Conservation (phyloP, 78 protist species). For the Dictyostelium capitatum region DNA sequence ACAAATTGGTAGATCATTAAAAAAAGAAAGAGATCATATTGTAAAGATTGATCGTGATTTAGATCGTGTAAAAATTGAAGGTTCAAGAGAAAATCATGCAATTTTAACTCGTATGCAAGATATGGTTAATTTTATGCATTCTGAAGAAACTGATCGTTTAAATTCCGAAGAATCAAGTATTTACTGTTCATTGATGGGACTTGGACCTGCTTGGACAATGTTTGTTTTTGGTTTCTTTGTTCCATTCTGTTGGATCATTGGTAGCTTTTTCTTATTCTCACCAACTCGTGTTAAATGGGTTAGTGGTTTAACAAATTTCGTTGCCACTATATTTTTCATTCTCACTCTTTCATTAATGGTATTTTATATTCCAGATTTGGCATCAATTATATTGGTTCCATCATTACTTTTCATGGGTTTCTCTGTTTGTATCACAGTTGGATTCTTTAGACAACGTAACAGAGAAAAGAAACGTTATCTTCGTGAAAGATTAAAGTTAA, state of each 20-base stretch:
- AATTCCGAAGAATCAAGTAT: slow-evolving; percentile 57
- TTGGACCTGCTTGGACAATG: slow-evolving; percentile 82
- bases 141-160: slow-evolving; percentile 47
- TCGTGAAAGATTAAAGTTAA: slow-evolving; percentile 52
- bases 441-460: slow-evolving; percentile 73
- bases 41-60: slow-evolving; percentile 65
- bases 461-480: slow-evolving; percentile 58
- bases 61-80: slow-evolving; percentile 66
- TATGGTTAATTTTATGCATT: slow-evolving; percentile 56
- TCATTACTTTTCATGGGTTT: slow-evolving; percentile 27
- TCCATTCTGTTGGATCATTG: slow-evolving; percentile 69
- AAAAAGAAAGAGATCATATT: slow-evolving; percentile 60
- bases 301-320: slow-evolving; percentile 67
- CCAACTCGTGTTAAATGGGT: slow-evolving; percentile 77
- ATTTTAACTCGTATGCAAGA: slow-evolving; percentile 66
- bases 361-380: slow-evolving; percentile 23
- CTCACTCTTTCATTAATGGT: background rate
- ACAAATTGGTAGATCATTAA: slow-evolving; percentile 71
- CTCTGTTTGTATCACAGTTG: slow-evolving; percentile 14
- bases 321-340: slow-evolving; percentile 7
- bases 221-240: slow-evolving; percentile 73
- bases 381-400: slow-evolving; percentile 15
- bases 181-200: slow-evolving; percentile 72
- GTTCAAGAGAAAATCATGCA: slow-evolving; percentile 55
- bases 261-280: slow-evolving; percentile 62